Percentiles rank a stretch among this genome's conserved stretches.
Conservation (phyloP, 73 alveolate genomes). For the Breviolum minutum region DNA sequence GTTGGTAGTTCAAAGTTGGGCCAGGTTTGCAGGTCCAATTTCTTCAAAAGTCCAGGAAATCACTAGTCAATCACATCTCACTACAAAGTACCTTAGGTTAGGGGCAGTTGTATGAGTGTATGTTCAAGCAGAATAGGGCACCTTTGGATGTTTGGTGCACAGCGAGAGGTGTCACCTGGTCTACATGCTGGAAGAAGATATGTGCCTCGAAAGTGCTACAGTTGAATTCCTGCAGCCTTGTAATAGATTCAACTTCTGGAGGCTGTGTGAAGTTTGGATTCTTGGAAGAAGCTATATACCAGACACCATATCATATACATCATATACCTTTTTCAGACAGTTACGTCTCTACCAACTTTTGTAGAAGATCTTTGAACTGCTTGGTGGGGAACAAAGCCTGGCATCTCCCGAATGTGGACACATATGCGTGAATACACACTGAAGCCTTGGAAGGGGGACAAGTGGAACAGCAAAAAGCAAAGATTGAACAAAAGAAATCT, state of each 20-base stretch:
- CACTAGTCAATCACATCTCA: too few relatives aligned
- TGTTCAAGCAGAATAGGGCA: not conserved
- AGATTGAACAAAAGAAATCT: not conserved
- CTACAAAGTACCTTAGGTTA: not conserved
- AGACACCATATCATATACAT: not conserved
- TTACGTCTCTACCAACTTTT: not conserved
- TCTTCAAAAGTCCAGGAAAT: too few relatives aligned
- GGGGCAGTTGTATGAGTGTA: not conserved
- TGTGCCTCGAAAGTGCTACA: not conserved
- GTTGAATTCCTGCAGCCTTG: not conserved
- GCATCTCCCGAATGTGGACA: too few relatives aligned
- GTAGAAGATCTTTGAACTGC: not conserved
- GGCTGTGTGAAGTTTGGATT: not conserved
- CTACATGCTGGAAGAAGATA: slow-evolving; percentile 12
- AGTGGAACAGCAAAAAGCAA: too few relatives aligned
- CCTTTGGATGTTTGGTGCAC: not conserved
- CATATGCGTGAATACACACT: too few relatives aligned
- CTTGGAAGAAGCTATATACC: not conserved
- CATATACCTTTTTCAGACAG: not conserved
- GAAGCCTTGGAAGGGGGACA: too few relatives aligned
- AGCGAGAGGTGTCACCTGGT: slow-evolving; percentile 46
- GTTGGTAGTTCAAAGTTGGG: not conserved
- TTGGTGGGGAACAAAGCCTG: not conserved
- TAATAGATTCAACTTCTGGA: not conserved
- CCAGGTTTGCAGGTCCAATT: not conserved